These are phyloP conservation scores for Neospermospora avenae DNA, from an alignment of 2,329 filamentous ascomycete species.

Conservation along the genomic window DNA sequence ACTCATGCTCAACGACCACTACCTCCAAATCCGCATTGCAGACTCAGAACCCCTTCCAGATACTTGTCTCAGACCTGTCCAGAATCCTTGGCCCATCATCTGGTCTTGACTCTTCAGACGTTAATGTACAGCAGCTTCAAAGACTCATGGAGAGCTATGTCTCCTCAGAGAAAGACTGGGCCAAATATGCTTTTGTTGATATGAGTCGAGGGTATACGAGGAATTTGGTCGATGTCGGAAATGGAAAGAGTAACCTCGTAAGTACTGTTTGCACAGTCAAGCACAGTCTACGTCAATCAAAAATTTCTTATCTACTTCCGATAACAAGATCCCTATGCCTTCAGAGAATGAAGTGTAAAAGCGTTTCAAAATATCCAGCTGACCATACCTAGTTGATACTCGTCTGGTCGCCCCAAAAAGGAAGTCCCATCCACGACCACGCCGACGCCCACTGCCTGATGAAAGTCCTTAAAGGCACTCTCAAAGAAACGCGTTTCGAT, in stretches of 20 bases:
- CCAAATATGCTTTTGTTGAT: slow-evolving; percentile 71
- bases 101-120: slow-evolving; percentile 76
- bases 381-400: slow-evolving; percentile 87
- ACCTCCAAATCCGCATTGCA: slow-evolving; percentile 7
- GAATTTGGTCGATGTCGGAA: slow-evolving; percentile 87
- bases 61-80: slow-evolving; percentile 71
- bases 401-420: slow-evolving; percentile 83
- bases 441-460: slow-evolving; percentile 88
- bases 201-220: slow-evolving; percentile 71
- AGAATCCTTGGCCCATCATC: slow-evolving; percentile 73
- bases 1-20: not conserved
- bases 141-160: slow-evolving; percentile 71
- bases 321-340: no score
- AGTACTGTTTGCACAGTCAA: no score
- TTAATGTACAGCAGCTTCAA: slow-evolving; percentile 70
- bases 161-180: slow-evolving; percentile 69
- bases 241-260: slow-evolving; percentile 60
- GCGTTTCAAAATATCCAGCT: slow-evolving; percentile 52
- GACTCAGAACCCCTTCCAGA: slow-evolving; percentile 54
- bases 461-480: slow-evolving; percentile 73
- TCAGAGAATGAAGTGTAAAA: not conserved
- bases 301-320: no score
- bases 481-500: slow-evolving; percentile 78
- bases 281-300: no score
- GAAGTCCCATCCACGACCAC: slow-evolving; percentile 83